Evolutionary conservation across 1,284 basidiomycete genomes (phyloP), one percentile per base, ranked within the genome.

Genomic region (Vanrija sp.): DNA sequence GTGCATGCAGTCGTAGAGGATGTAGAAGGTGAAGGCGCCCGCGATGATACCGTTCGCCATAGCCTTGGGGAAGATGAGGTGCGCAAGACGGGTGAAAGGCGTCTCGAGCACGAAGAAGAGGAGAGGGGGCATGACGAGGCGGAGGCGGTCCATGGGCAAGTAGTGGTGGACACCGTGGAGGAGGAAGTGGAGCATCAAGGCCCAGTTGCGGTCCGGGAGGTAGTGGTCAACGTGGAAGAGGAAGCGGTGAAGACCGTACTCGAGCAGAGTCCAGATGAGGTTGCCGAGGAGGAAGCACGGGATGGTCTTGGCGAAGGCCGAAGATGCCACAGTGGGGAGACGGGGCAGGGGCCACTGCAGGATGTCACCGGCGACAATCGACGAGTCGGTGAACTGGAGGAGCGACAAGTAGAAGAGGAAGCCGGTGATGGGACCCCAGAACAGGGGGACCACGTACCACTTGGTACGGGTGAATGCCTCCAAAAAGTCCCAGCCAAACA

Each of bases 91-190:
- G 10, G 94, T 97, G 80, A 98, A 95, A 0, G 95, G 96, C 43
- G 82, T 82, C 59, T 89, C 86, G 24, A 98, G 82, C 14, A 78
- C 73, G 45, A 80, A 76, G 78, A 99, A 99, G 53, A 98, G 75
- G 3, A 83, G 71, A 0, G 96, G 96, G 0, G 96, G 96, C 96
- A 99, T 99, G 66, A 98, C 96, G 37, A 98, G 85, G 50, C 96
- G 84, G 65, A 96, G 77, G 60, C 89, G 88, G 72, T 96, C 94
- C 93, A 96, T 96, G 16, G 93, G 95, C 53, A 99, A 79, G 71
- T 95, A 98, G 78, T 99, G 95, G 73, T 99, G 95, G 44, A 99
- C 85, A 20, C 96, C 95, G 72, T 98, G 95, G 67, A 94, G 80
- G 66, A 93, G 75, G 78, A 99, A 99, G 75, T 99, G 95, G 35